phyloP scores from a whole-genome alignment of 139 green algal species.

The Pedinophyceae sp. region DNA sequence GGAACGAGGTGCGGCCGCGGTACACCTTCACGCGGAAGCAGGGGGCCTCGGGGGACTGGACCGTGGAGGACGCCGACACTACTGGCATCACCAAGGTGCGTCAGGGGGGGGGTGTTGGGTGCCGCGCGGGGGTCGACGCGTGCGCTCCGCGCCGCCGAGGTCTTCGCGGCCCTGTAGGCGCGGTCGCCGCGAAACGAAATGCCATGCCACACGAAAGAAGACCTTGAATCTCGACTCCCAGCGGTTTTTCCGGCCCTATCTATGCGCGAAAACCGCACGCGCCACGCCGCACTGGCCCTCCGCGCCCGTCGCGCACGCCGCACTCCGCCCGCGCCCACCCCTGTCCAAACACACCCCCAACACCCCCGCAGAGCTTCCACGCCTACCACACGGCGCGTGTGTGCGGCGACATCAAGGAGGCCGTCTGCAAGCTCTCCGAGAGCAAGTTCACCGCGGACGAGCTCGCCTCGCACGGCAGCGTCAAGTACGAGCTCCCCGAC shows the following conservation, averaged over 20 bases:
- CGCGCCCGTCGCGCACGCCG: too few species aligned
- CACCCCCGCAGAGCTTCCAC: slow-evolving; percentile 14
- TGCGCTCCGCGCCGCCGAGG: slow-evolving; percentile 29
- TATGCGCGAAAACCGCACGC: too few species aligned
- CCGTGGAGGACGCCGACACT: slow-evolving; percentile 21
- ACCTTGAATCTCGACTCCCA: neutral
- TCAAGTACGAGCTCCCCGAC: slow-evolving; percentile 70
- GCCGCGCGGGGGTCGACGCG: slow-evolving; percentile 21
- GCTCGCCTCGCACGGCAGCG: slow-evolving; percentile 43
- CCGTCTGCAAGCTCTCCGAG: slow-evolving; percentile 57
- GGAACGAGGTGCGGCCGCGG: slow-evolving; percentile 36
- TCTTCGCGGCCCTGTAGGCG: slow-evolving; percentile 6
- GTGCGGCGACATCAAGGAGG: slow-evolving; percentile 65
- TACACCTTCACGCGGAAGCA: slow-evolving; percentile 62
- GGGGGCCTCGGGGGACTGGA: slow-evolving; percentile 31
- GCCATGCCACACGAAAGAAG: slow-evolving; percentile 2
- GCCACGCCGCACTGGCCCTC: too few species aligned
- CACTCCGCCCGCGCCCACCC: neutral
- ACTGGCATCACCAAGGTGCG: neutral
- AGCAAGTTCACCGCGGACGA: slow-evolving; percentile 48
- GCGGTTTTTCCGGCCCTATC: neutral
- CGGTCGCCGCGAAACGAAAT: neutral
- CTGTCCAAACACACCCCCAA: neutral
- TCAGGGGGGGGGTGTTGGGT: neutral
- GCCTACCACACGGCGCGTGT: slow-evolving; percentile 25